A percentile compares a stretch with the other conserved stretches of the same genome.
These are phyloP conservation scores for Peronospora farinosa DNA, from an alignment of 352 stramenopile genomes.

Conservation along the genomic window DNA sequence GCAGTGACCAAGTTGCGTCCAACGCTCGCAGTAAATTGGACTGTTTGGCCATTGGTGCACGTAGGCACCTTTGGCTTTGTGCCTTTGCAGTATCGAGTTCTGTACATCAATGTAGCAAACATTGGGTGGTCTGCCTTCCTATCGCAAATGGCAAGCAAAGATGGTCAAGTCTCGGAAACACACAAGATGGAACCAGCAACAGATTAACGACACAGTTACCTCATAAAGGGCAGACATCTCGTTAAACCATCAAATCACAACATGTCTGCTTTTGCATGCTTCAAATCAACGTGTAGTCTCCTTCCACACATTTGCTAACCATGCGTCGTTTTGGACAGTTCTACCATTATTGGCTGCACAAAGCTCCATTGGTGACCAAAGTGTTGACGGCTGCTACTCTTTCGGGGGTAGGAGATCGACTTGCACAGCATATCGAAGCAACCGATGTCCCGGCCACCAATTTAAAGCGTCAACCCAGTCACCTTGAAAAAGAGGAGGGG, in stretches of 20 bases:
- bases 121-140: slow-evolving; percentile 45
- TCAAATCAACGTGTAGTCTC: slow-evolving; percentile 9
- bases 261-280: background rate
- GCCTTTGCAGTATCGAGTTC: slow-evolving; percentile 40
- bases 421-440: slow-evolving; percentile 38
- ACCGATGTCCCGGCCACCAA: background rate
- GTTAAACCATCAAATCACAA: too few relatives aligned
- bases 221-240: background rate
- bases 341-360: slow-evolving; percentile 43
- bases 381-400: slow-evolving; percentile 37
- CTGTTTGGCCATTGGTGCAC: slow-evolving; percentile 40
- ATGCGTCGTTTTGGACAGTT: slow-evolving; percentile 29
- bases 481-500: slow-evolving; percentile 2
- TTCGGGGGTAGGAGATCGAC: slow-evolving; percentile 40
- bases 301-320: background rate
- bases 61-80: slow-evolving; percentile 41
- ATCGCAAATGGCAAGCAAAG: slow-evolving; percentile 33
- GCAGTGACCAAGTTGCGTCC: slow-evolving; percentile 30
- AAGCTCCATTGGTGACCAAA: slow-evolving; percentile 53
- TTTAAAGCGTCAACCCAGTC: slow-evolving; percentile 1
- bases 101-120: slow-evolving; percentile 43
- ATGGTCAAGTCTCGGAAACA: slow-evolving; percentile 6
- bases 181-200: slow-evolving; percentile 14
- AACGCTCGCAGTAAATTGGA: slow-evolving; percentile 37
- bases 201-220: slow-evolving; percentile 9